Base-by-base conservation (phyloP, 202 grass and related monocot genomes). In the Panicum virgatum region DNA sequence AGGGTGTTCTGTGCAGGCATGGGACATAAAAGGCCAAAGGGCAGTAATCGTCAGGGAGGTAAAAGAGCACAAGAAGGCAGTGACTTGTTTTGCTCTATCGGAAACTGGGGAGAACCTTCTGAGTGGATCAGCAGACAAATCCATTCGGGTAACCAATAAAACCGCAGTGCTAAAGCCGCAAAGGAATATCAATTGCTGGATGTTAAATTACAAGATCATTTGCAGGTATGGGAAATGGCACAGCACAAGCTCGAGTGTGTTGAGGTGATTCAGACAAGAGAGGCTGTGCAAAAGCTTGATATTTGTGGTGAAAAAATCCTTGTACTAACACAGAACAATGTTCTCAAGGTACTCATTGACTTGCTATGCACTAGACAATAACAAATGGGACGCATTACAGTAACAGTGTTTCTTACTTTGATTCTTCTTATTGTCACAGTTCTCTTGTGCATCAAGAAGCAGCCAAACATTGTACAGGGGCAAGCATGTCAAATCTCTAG, bases 41-140 rank as follows among this genome's bases (percentile, higher is more conserved):
- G 85, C 90, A 37, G 64, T 90, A 87, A 88, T 96, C 34, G 83
- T 89, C 75, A 88, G 85, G 78, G 96, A 99, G 78, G 83, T 90
- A 66, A 91, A 84, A 88, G 92, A 93, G 77, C 96, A 99, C 85
- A 99, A 85, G 81, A 90, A 66, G 54, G 74, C 91, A 16, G 89
- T 99, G 22, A 96, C 90, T 53, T 93, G 91, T 80, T 99, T 99
- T 72, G 76, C 80, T 66, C 58, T 93, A 88, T 94, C 88, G 57
- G 89, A 93, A 74, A 78, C 91, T 68, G 93, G 96, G 76, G 87
- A 92, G 51, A 92, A 89, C 56, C 77, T 99, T 27, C 72, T 99
- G 66, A 99, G 91, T 71, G 96, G 96, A 89, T 99, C 96, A 52
- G 37, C 74, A 47, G 96, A 99, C 87, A 99, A 96, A 91, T 90